Evolutionary conservation across 2,329 filamentous ascomycete species (phyloP), one percentile per base, ranked within the genome.

Genomic region (Aspergillus viridinutans): DNA sequence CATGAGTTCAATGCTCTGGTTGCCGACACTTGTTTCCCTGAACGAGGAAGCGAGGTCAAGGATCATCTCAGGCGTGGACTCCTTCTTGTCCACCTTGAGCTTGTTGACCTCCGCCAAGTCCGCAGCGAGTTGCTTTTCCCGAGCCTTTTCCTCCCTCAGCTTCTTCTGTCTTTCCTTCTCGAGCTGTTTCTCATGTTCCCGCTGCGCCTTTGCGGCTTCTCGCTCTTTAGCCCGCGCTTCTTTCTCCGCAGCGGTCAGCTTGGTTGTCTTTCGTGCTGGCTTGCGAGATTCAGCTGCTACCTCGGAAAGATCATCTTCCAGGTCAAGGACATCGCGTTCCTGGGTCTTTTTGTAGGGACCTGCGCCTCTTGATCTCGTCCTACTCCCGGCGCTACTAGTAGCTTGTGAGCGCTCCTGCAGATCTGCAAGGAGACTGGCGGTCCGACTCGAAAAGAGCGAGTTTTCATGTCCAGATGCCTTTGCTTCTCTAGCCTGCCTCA

Each of bases 21-120:
- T 77, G 2, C 75, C 77, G 8, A 80, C 65, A 38, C 69, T 74
- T 0, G 78, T 70, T 9, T 69, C 72, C 23, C 81, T 73, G 1
- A 93, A 74, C 1, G 80, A 81, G 0, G 74, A 72, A 0, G 89
- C 83, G 25, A 93, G 76, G 63, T 90, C 84, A 1, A 91, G 80
- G 52, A 93, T 86, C 89, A 94, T 93, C 70, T 94, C 89, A 0
- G 82, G 82, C 0, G 85, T 83, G 0, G 89, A 88, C 0, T 86
- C 76, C 63, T 90, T 90, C 74, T 90, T 91, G 73, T 91, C 86
- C 0, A 84, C 85, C 52, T 85, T 85, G 9, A 87, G 74, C 66
- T 88, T 90, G 73, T 93, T 93, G 45, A 86, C 88, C 60, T 90
- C 85, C 3, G 85, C 84, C 23, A 92, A 74, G 7, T 90, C 87